Conservation (phyloP, 1,139 yeast species). For the Debaryomycetaceae sp. region DNA sequence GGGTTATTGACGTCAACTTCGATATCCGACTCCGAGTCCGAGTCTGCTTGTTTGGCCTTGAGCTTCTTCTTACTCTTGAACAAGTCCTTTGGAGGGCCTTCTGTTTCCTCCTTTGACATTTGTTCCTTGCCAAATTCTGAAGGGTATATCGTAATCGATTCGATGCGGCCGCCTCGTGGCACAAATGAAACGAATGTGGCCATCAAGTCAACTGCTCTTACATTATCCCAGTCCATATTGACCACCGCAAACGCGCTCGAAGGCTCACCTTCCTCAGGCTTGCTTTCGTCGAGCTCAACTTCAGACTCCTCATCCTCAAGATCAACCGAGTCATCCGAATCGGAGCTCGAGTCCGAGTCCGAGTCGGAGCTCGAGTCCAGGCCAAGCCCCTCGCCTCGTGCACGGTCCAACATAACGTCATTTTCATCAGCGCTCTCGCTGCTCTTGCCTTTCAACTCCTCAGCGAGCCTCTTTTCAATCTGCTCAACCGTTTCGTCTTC, state of each 20-base stretch:
- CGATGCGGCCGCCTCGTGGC: slow-evolving; percentile 69
- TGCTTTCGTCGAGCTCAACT: slow-evolving; percentile 49
- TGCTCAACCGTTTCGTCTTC: slow-evolving; percentile 18
- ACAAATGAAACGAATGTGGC: slow-evolving; percentile 87
- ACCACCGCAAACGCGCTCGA: slow-evolving; percentile 82
- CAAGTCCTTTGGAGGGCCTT: slow-evolving; percentile 89
- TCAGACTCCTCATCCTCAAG: slow-evolving; percentile 46
- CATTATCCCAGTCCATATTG: slow-evolving; percentile 95
- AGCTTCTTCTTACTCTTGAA: slow-evolving; percentile 39
- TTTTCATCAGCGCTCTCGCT: slow-evolving; percentile 13
- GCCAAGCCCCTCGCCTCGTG: slow-evolving; percentile 61
- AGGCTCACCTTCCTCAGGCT: slow-evolving; percentile 85
- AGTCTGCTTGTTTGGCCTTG: slow-evolving; percentile 21
- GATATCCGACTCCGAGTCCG: slow-evolving; percentile 43
- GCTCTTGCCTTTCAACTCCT: slow-evolving; percentile 17
- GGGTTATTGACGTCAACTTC: slow-evolving; percentile 43
- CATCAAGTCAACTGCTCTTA: slow-evolving; percentile 80
- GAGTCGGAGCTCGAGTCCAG: slow-evolving; percentile 23
- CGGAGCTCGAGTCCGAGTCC: slow-evolving; percentile 25
- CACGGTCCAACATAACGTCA: slow-evolving; percentile 44
- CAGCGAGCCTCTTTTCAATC: slow-evolving; percentile 12
- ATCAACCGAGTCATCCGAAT: slow-evolving; percentile 21
- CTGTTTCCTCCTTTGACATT: slow-evolving; percentile 83
- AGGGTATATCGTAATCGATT: slow-evolving; percentile 75
- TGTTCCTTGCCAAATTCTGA: slow-evolving; percentile 92